phyloP scores from a whole-genome alignment of 2,329 filamentous ascomycete genomes.

The Setomelanomma holmii region DNA sequence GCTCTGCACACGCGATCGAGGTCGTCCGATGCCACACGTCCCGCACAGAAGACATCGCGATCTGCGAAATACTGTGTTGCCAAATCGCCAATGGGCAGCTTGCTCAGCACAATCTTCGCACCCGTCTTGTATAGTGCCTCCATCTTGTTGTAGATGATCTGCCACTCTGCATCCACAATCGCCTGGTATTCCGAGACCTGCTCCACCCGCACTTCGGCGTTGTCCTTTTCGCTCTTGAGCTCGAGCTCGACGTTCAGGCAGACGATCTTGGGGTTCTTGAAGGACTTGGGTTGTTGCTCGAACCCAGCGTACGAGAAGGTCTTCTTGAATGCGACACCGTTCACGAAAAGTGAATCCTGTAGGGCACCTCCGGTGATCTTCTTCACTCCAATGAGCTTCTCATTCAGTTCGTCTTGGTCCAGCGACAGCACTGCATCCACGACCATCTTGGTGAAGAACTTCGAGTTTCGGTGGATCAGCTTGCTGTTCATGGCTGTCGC shows the following conservation, averaged over 20 bases:
- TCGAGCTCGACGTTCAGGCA: constrained; percentile 98
- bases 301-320: constrained; percentile 99
- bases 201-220: constrained; percentile 96
- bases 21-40: constrained; percentile 87
- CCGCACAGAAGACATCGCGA: constrained; percentile 97
- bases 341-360: constrained; percentile 94
- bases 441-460: constrained; percentile 98
- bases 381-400: constrained; percentile 97
- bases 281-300: constrained; percentile 97
- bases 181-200: constrained; percentile 99
- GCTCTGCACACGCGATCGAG: constrained; percentile 96
- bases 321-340: constrained; percentile 99
- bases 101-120: constrained; percentile 96
- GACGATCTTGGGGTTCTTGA: constrained; percentile 93
- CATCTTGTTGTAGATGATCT: constrained; percentile 99
- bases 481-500: constrained; percentile 99
- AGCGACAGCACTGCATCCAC: constrained; percentile 95
- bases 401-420: constrained; percentile 96
- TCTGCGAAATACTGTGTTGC: constrained; percentile 98
- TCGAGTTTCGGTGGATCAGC: constrained; percentile 95
- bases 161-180: constrained; percentile 98
- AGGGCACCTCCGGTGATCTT: constrained; percentile 96
- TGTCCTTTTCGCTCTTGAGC: constrained; percentile 99
- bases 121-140: constrained; percentile 93
- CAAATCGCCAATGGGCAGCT: constrained; percentile 95